phyloP scores from a whole-genome alignment of 2,329 filamentous ascomycete species.

The Xylariaceae sp. region DNA sequence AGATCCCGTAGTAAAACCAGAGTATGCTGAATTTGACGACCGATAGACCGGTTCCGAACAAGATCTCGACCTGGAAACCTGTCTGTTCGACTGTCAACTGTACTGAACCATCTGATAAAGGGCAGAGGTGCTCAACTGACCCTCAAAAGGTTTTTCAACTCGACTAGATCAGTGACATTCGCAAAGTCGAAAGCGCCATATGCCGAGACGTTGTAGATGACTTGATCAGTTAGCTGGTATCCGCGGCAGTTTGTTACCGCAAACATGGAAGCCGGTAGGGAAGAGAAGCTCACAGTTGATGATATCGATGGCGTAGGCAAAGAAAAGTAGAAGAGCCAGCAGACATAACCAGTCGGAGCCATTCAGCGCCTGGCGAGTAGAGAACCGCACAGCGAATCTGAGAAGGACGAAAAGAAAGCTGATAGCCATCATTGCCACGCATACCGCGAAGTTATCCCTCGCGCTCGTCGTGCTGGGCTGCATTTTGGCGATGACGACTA shows the following conservation, averaged over 20 bases:
- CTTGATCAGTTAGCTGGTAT: background rate
- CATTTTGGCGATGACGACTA: no score
- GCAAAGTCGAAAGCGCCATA: background rate
- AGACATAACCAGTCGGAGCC: constrained; percentile 1
- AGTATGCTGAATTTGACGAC: constrained; percentile 7
- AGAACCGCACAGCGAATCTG: background rate
- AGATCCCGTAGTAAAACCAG: constrained; percentile 6
- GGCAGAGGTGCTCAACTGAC: no score
- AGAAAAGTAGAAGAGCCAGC: background rate
- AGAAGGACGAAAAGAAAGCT: background rate
- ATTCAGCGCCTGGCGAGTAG: background rate
- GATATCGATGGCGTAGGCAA: background rate
- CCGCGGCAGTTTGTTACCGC: no score
- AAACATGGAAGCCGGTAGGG: no score
- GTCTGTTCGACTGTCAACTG: background rate
- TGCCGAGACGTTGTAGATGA: background rate
- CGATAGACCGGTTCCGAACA: constrained; percentile 1
- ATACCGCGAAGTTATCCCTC: background rate
- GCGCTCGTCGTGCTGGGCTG: background rate
- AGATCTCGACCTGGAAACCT: constrained; percentile 1
- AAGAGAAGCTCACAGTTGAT: constrained; percentile 1
- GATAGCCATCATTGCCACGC: constrained; percentile 1
- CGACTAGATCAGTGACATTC: no score
- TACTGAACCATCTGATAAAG: no score
- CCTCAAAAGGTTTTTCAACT: no score